A percentile compares a stretch with the other conserved stretches of the same genome.
Conservation (phyloP, 257 asterid species). For the Parsonsia alboflavescens region DNA sequence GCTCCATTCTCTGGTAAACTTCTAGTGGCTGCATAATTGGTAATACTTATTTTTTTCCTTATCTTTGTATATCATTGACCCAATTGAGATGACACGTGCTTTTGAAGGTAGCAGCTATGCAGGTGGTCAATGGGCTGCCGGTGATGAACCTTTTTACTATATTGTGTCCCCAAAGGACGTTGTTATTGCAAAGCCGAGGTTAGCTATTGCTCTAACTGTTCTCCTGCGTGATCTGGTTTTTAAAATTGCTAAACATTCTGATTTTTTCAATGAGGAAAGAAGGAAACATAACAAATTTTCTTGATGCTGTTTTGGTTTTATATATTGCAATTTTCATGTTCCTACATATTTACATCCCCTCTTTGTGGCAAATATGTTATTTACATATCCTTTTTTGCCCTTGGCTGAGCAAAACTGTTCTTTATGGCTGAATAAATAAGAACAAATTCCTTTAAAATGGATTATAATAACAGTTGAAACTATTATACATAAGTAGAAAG, state of each 20-base stretch:
- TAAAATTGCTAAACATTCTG: neutral
- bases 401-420: neutral
- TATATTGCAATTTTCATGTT: neutral
- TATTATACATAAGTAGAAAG: neutral
- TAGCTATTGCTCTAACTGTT: slow-evolving; percentile 25
- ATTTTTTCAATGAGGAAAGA: neutral
- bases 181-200: slow-evolving; percentile 99
- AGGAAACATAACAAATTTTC: neutral
- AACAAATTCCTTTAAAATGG: neutral
- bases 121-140: slow-evolving; percentile 99
- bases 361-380: neutral
- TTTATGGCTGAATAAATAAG: neutral
- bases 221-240: slow-evolving; percentile 9
- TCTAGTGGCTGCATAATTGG: slow-evolving; percentile 18
- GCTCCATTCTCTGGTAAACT: slow-evolving; percentile 89
- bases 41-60: neutral
- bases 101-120: slow-evolving; percentile 89
- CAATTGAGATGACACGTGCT: slow-evolving; percentile 19
- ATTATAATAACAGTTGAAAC: neutral
- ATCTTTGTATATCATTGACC: slow-evolving; percentile 5
- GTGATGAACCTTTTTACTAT: slow-evolving; percentile 90
- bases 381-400: neutral
- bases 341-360: neutral
- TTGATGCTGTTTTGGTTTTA: neutral
- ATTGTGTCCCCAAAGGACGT: slow-evolving; percentile 98